Evolutionary conservation across 73 alveolate genomes (phyloP), one percentile per base, ranked within the genome.

Genomic region (Paramecium sexaurelia): DNA sequence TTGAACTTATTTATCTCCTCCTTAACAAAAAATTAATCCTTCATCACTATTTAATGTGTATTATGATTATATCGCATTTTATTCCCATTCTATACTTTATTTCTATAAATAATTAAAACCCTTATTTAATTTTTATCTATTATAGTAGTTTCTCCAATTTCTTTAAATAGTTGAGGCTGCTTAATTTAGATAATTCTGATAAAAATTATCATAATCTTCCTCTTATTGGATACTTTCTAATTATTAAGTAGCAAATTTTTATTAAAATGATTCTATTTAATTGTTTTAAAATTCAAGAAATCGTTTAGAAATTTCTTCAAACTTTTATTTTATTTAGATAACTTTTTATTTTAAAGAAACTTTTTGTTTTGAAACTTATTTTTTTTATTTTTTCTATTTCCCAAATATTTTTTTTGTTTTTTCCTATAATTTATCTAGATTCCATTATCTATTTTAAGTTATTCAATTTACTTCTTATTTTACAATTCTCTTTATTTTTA

Each of bases 1-100:
- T 41, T 78, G 90, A 26, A 78, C 51, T 24, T 78, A 29, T 55
- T 78, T 78, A 41, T 78, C 90, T 24, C 86, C 86, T 20, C 55
- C 86, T 24, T 37, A 22, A 24, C 43, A 9, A 61, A 78, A 40
- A 7, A 39, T 19, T 22, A 78, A 78, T 1, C 55, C 43, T 40
- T 40, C 43, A 7, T 78, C 90, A 13, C 55, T 19, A 36, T 71
- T 71, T 33, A 9, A 71, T 19, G 55, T 32, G 7, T 19, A 40
- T 36, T 71, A 35, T 33, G 55, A 71, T 11, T 7, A 11, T 11
- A 71, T 17, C 35, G 20, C 86, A 19, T 71, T 27, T 35, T 3
- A 4, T 35, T 35, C 86, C 86, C 56, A 32, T 11, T 71, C 86
- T 9, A 35, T 40, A n/a, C 67, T 51, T 17, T 51, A 5, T 13